A percentile compares a stretch with the other conserved stretches of the same genome.
phyloP scores from a whole-genome alignment of 2,329 filamentous ascomycete species.

The Keithomyces neogunnii region DNA sequence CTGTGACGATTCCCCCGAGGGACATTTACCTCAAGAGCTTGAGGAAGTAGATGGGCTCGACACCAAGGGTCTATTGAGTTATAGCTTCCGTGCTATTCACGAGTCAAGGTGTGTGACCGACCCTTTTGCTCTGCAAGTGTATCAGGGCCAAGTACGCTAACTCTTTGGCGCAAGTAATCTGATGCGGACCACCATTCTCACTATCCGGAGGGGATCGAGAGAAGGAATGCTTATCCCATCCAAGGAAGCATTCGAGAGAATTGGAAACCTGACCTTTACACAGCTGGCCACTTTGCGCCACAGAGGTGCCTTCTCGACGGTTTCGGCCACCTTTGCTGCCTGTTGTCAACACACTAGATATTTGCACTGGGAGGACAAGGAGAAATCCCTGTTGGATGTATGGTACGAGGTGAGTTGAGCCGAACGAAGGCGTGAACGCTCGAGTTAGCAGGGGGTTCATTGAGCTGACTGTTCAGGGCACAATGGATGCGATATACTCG shows the following conservation, averaged over 20 bases:
- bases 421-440: background rate
- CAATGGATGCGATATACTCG: constrained; percentile 61
- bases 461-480: constrained; percentile 33
- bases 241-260: constrained; percentile 47
- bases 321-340: constrained; percentile 75
- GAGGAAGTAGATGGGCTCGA: constrained; percentile 62
- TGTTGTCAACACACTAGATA: constrained; percentile 63
- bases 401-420: constrained; percentile 59
- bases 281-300: constrained; percentile 80
- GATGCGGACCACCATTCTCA: constrained; percentile 53
- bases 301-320: constrained; percentile 86
- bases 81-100: constrained; percentile 90
- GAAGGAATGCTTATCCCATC: constrained; percentile 38
- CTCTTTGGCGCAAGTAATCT: constrained; percentile 49
- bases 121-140: background rate
- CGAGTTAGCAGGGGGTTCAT: background rate
- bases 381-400: constrained; percentile 41
- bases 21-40: constrained; percentile 70
- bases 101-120: constrained; percentile 64
- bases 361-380: constrained; percentile 21
- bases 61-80: constrained; percentile 86
- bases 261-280: constrained; percentile 69
- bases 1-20: constrained; percentile 92
- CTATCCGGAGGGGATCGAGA: constrained; percentile 38
- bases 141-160: background rate